These are phyloP conservation scores for Epichloe elymi DNA, from an alignment of 2,329 filamentous ascomycete genomes.

Conservation along the genomic window DNA sequence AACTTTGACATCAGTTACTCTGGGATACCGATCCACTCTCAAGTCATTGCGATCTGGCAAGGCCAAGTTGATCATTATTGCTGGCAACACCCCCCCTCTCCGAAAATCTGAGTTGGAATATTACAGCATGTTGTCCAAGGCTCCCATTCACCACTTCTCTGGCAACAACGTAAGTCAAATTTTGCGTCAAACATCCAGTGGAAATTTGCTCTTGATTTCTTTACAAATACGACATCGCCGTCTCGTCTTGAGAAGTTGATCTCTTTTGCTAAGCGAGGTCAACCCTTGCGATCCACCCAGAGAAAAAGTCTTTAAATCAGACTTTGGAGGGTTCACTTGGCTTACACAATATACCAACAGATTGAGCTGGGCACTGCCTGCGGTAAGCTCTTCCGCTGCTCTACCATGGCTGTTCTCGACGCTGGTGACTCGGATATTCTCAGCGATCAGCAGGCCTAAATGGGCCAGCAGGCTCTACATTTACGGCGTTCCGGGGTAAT, in stretches of 20 bases:
- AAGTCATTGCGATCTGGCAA: conserved; percentile 90
- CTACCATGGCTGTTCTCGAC: conserved; percentile 93
- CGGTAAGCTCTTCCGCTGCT: conserved; percentile 98
- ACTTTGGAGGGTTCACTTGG: conserved; percentile 76
- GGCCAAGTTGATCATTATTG: conserved; percentile 94
- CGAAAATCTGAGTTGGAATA: conserved; percentile 97
- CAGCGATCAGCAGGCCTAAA: conserved; percentile 56
- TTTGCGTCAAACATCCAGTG: background rate
- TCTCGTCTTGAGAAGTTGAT: background rate
- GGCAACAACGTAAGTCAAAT: conserved; percentile 88
- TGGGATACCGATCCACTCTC: conserved; percentile 37
- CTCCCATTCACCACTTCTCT: conserved; percentile 90
- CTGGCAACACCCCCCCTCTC: conserved; percentile 94
- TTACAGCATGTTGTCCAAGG: conserved; percentile 88
- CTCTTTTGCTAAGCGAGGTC: conserved; percentile 9
- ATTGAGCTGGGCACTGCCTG: conserved; percentile 97
- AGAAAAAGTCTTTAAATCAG: conserved; percentile 74
- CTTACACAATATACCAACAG: conserved; percentile 48
- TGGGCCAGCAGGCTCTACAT: conserved; percentile 12
- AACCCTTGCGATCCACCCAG: conserved; percentile 50
- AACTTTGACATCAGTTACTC: conserved; percentile 19
- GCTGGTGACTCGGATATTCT: conserved; percentile 98
- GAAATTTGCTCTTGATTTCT: background rate
- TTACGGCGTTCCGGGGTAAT: conserved; percentile 32
- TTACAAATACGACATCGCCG: background rate